Evolutionary conservation across 2,329 filamentous ascomycete species (phyloP).

Genomic region (Colletotrichum sublineola): DNA sequence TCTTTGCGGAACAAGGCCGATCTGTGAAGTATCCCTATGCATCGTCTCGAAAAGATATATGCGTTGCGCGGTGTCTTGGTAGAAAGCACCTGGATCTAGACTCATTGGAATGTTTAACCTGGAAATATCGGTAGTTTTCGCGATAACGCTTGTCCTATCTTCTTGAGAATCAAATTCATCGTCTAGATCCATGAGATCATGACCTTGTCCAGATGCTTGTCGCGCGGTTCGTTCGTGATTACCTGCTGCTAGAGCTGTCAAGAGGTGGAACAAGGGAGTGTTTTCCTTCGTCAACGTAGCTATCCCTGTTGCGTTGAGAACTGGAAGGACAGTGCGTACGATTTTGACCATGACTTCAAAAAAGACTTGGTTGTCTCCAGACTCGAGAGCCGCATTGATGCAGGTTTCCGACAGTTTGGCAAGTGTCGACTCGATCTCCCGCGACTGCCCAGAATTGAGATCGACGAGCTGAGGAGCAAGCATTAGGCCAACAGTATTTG

Average conservation of each 20-base stretch:
- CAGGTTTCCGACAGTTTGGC: conserved; percentile 57
- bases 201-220: conserved; percentile 52
- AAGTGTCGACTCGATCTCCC: conserved; percentile 61
- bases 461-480: conserved; percentile 62
- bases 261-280: conserved; percentile 57
- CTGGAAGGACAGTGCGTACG: conserved; percentile 62
- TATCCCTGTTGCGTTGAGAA: conserved; percentile 55
- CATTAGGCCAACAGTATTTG: conserved; percentile 60
- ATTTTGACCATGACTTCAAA: conserved; percentile 61
- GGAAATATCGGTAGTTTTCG: conserved; percentile 58
- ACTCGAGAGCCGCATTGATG: conserved; percentile 56
- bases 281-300: conserved; percentile 55
- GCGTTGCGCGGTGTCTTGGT: conserved; percentile 60
- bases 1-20: conserved; percentile 62
- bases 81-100: conserved; percentile 61
- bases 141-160: conserved; percentile 58
- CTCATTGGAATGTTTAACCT: conserved; percentile 59
- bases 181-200: conserved; percentile 77
- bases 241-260: conserved; percentile 55
- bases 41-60: conserved; percentile 61
- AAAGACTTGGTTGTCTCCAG: conserved; percentile 61
- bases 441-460: conserved; percentile 62
- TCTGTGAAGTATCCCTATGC: conserved; percentile 57
- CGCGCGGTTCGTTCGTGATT: conserved; percentile 50
- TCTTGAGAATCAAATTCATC: conserved; percentile 73